Base-by-base conservation (phyloP, 768 basidiomycete species). In the Saitozyma sp. region DNA sequence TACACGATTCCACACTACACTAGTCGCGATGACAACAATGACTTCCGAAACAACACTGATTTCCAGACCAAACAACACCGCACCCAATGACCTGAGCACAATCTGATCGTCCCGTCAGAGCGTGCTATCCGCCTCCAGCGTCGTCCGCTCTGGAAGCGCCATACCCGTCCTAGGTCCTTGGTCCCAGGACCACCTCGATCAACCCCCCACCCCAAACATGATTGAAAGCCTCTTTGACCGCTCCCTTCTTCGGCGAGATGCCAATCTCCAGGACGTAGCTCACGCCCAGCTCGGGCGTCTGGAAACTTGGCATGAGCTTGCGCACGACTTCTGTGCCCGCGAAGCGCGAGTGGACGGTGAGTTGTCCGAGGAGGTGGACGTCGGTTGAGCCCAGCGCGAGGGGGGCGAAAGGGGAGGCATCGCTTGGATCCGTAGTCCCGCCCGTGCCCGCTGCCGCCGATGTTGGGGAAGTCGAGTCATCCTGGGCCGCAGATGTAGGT, bases 191-290 rank as follows among this genome's bases (percentile, higher is more conserved):
- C 48, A 75, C 71, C 55, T 75, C 74, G 6, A 75, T 49, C 6
- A 75, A 50, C 0, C 74, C 74, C 9, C 74, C 74, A 45, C 74
- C 74, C 74, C 74, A 75, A n/a, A 75, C 63, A 75, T 75, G 74
- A 14, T 58, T 60, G 46, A 70, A 73, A 45, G 64, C 62, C 52
- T 75, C 74, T 50, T 70, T 75, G 29, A 75, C 67, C n/a, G 67
- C 62, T 19, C 73, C 73, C 46, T 61, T 52, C 46, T 63, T 75
- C 9, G 74, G 74, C 50, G 68, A 63, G 8, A 75, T 64, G 9
- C 68, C 70, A 6, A 75, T 60, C 53, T 75, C 74, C n/a, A 75
- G 40, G 8, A 75, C 67, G 56, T 75, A 75, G 9, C 61, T 67
- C n/a, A 75, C 58, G 1, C 68, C 63, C 11, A 75, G 62, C 51